A percentile compares a stretch with the other conserved stretches of the same genome.
Conservation (phyloP, 805 yeast genomes). For the Saitoella complicata region DNA sequence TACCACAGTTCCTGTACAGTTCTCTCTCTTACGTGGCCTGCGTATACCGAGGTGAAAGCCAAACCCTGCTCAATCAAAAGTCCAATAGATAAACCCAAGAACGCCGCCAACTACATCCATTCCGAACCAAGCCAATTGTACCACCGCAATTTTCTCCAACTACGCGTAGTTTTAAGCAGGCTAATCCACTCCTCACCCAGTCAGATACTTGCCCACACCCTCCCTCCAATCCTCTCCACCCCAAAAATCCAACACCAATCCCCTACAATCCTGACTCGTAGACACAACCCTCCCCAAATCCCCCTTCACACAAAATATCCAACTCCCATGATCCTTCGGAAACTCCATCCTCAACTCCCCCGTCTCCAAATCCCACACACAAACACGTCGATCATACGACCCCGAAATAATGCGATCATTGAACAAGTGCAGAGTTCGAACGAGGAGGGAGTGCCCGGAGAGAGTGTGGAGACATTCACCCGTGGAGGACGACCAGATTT, state of each 20-base stretch:
- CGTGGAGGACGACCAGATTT: conserved; percentile 55
- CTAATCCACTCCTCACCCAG: too few species aligned
- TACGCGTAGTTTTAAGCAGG: too few species aligned
- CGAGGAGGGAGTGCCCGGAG: conserved; percentile 71
- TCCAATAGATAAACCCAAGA: too few species aligned
- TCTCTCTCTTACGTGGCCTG: too few species aligned
- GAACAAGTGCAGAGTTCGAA: conserved; percentile 31
- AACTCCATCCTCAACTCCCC: conserved; percentile 15
- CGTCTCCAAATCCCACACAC: conserved; percentile 22
- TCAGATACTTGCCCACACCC: too few species aligned
- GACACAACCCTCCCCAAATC: conserved; percentile 19
- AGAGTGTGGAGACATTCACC: conserved; percentile 57
- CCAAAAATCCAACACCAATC: conserved; percentile 21
- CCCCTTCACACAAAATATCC: conserved; percentile 21
- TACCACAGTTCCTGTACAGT: too few species aligned
- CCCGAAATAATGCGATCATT: conserved; percentile 20
- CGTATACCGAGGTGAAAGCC: too few species aligned
- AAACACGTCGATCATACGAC: conserved; percentile 22
- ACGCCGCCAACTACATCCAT: too few species aligned
- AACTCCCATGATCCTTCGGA: conserved; percentile 20
- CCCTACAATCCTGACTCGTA: conserved; percentile 20
- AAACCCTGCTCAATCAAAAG: too few species aligned
- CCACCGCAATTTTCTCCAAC: too few species aligned
- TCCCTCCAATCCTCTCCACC: conserved; percentile 14
- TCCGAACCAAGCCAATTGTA: too few species aligned